A percentile compares a stretch with the other conserved stretches of the same genome.
These are phyloP conservation scores for Psophocarpus tetragonolobus DNA, from an alignment of 306 rosid species.

Conservation along the genomic window DNA sequence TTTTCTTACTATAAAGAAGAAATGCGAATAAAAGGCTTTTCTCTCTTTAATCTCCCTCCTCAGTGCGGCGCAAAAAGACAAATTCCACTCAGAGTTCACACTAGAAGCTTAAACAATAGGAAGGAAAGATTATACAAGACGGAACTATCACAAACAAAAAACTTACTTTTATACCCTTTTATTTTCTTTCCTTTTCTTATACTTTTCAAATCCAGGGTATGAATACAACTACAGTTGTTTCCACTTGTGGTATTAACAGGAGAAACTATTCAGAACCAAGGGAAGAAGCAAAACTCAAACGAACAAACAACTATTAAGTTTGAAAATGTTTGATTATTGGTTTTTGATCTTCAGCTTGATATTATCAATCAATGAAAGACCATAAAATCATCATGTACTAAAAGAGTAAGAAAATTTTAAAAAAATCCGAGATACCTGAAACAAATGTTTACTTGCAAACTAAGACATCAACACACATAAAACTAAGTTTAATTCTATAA, in stretches of 20 bases:
- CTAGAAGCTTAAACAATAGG: conserved; percentile 17
- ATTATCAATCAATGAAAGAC: conserved; percentile 27
- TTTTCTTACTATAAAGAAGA: conserved; percentile 31
- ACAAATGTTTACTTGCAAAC: background rate
- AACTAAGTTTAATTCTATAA: background rate
- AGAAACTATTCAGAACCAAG: conserved; percentile 23
- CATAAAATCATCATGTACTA: background rate
- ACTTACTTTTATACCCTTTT: conserved; percentile 36
- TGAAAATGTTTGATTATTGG: background rate
- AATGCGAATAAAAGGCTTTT: conserved; percentile 35
- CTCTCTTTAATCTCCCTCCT: conserved; percentile 43
- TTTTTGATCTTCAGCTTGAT: conserved; percentile 14
- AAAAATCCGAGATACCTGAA: background rate
- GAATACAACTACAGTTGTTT: conserved; percentile 59
- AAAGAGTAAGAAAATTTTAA: background rate
- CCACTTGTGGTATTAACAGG: conserved; percentile 35
- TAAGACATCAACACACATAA: background rate
- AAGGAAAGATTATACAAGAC: conserved; percentile 64
- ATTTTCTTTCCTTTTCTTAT: conserved; percentile 34
- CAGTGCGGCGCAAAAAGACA: conserved; percentile 56
- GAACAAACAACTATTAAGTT: background rate
- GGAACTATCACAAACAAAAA: conserved; percentile 47
- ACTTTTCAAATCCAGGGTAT: conserved; percentile 61
- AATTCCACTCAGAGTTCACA: conserved; percentile 42
- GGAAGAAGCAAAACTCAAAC: conserved; percentile 11